Percentiles rank a stretch among this genome's conserved stretches.
phyloP scores from a whole-genome alignment of 2,329 filamentous ascomycete genomes.

The Ophiocordyceps camponoti-floridani region DNA sequence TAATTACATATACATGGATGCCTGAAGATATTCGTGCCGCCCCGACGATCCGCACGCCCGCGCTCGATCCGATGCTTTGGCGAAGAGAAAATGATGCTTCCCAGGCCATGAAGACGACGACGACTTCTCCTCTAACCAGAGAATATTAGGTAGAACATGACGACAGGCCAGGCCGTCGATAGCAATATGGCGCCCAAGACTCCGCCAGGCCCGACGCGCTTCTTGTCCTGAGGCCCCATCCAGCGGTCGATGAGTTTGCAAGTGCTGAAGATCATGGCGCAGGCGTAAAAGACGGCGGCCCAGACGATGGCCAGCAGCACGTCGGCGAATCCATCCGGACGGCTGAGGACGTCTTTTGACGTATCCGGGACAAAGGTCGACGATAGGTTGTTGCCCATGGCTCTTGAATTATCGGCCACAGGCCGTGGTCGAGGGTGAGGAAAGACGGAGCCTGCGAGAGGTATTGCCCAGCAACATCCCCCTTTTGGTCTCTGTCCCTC shows the following conservation, averaged over 20 bases:
- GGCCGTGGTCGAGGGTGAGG: not conserved
- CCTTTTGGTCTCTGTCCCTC: not conserved
- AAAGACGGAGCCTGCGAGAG: not conserved
- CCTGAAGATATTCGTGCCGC: not conserved
- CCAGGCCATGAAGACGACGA: not conserved
- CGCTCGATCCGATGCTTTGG: not conserved
- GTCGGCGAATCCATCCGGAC: conserved; percentile 11
- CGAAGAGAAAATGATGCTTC: not conserved
- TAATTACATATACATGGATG: not conserved
- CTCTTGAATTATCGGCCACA: not conserved
- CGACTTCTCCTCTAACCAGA: conserved; percentile 2
- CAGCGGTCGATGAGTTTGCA: conserved; percentile 23
- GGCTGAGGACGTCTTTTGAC: conserved; percentile 14
- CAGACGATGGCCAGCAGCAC: conserved; percentile 17
- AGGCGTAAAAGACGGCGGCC: conserved; percentile 15
- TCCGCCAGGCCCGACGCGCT: conserved; percentile 9
- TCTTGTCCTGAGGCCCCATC: conserved; percentile 18
- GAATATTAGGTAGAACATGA: conserved; percentile 15
- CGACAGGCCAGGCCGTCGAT: conserved; percentile 17
- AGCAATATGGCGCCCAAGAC: conserved; percentile 14
- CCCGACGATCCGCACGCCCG: not conserved
- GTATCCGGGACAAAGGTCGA: conserved; percentile 18
- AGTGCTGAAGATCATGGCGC: conserved; percentile 23
- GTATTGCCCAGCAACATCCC: conserved; percentile 1
- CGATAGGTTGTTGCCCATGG: conserved; percentile 24